Evolutionary conservation across 2,329 filamentous ascomycete genomes (phyloP), one percentile per base, ranked within the genome.

Genomic region (Uncinocarpus reesii): DNA sequence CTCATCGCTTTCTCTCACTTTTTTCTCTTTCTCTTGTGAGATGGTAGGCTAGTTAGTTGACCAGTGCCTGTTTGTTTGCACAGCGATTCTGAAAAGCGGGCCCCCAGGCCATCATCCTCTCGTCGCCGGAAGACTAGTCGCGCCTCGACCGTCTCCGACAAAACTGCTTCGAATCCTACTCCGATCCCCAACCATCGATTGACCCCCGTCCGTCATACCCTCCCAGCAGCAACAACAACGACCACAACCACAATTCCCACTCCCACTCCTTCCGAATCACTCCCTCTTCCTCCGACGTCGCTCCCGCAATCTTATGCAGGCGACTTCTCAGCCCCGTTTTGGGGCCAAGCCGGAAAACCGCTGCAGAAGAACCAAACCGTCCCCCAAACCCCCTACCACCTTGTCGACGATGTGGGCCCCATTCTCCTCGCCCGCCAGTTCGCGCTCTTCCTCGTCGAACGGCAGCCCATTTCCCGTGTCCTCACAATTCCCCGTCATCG

Each of bases 351-450:
- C 54, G 62, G 65, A 41, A 54, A 65, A 48, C 58, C 59, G 20
- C 53, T 66, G 18, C 58, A 63, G 41, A 61, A 55, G 42, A 53
- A 47, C 15, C 52, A 57, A 29, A 56, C 63, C 24, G 62, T 60
- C 50, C 58, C 59, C 28, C 55, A 64, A 32, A 64, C 67, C 29
- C 57, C 66, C 28, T 65, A 64, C 35, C 62, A 66, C 32, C 57
- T 62, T 4, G 54, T 61, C 4, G 66, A 68, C 38, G 68, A 70
- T 45, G 59, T 61, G 34, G 63, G n/a, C 62, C n/a, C 64, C 69
- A 51, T 70, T 69, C 51, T 67, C 68, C 26, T 69, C 66, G 8
- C 65, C 67, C 35, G 67, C 68, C 48, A 65, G 65, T 46, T 70
- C 67, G 52, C 62, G 63, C n/a, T 70, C 68, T n/a, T 67, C 68